phyloP scores from a whole-genome alignment of 106 monocot genomes.

The Ottelia alismoides region DNA sequence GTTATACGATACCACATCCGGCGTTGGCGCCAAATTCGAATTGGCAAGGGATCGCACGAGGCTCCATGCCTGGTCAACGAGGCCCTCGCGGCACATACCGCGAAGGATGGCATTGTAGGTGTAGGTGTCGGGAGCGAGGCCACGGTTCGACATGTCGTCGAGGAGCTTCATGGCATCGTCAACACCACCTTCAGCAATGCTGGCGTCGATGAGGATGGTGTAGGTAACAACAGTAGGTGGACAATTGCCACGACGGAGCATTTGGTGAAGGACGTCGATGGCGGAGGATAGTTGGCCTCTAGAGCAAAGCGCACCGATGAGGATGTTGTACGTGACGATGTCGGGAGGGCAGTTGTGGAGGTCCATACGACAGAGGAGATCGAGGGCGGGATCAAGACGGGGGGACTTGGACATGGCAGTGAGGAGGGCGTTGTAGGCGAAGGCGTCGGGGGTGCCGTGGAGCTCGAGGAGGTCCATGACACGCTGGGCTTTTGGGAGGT shows the following conservation, averaged over 20 bases:
- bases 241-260: constrained; percentile 33
- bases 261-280: constrained; percentile 12
- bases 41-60: constrained; percentile 13
- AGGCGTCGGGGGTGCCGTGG: constrained; percentile 39
- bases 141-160: constrained; percentile 26
- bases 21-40: background rate
- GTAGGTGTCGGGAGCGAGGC: constrained; percentile 26
- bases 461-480: constrained; percentile 44
- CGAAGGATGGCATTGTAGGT: constrained; percentile 42
- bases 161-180: constrained; percentile 25
- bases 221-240: constrained; percentile 40
- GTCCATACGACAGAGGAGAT: constrained; percentile 25
- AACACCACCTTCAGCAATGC: constrained; percentile 18
- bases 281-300: constrained; percentile 26
- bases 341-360: constrained; percentile 28
- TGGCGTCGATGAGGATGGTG: constrained; percentile 48
- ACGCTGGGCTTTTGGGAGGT: constrained; percentile 15
- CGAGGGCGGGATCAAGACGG: constrained; percentile 14
- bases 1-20: constrained; percentile 47
- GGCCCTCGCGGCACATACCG: constrained; percentile 44
- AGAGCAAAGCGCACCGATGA: constrained; percentile 41
- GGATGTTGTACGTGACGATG: constrained; percentile 48
- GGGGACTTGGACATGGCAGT: constrained; percentile 27
- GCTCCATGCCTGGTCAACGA: constrained; percentile 27
- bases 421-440: constrained; percentile 52